A percentile compares a stretch with the other conserved stretches of the same genome.
These are phyloP conservation scores for Calcarisporium arbuscula DNA, from an alignment of 2,329 filamentous ascomycete genomes.

Conservation along the genomic window DNA sequence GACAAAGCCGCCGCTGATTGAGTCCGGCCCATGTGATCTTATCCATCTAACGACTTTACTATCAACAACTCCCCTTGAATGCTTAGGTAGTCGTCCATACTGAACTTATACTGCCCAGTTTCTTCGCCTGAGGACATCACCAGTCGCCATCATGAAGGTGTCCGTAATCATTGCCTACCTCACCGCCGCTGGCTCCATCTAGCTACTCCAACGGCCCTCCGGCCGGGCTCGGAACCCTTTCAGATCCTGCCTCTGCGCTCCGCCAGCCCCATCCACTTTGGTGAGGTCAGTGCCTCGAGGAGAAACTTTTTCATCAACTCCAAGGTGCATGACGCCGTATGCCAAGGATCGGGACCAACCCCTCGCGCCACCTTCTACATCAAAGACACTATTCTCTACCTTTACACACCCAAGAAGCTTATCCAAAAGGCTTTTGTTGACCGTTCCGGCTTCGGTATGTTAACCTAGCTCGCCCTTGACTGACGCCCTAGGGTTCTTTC, in stretches of 20 bases:
- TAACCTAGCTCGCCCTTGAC: too few species aligned
- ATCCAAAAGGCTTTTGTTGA: constrained; percentile 48
- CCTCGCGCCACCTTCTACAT: constrained; percentile 46
- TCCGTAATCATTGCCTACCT: constrained; percentile 18
- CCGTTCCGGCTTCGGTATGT: constrained; percentile 51
- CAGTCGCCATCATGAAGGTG: constrained; percentile 21
- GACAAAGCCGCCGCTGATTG: too few species aligned
- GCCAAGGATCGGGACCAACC: constrained; percentile 32
- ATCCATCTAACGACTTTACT: too few species aligned
- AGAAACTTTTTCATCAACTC: constrained; percentile 38
- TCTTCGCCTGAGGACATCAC: too few species aligned
- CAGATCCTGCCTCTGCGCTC: constrained; percentile 43
- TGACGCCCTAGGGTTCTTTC: too few species aligned
- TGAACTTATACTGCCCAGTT: too few species aligned
- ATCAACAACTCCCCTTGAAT: too few species aligned
- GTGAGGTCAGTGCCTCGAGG: constrained; percentile 35
- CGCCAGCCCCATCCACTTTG: constrained; percentile 41
- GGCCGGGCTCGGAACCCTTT: constrained; percentile 32
- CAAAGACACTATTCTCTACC: constrained; percentile 36
- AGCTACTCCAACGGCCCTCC: constrained; percentile 21
- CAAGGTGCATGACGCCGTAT: constrained; percentile 40
- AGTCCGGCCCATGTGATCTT: too few species aligned
- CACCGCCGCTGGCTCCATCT: constrained; percentile 19
- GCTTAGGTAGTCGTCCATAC: too few species aligned
- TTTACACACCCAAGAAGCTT: constrained; percentile 34